Percentiles rank a stretch among this genome's conserved stretches.
These are phyloP conservation scores for Verticillium nonalfalfae DNA, from an alignment of 2,329 filamentous ascomycete genomes.

Conservation along the genomic window DNA sequence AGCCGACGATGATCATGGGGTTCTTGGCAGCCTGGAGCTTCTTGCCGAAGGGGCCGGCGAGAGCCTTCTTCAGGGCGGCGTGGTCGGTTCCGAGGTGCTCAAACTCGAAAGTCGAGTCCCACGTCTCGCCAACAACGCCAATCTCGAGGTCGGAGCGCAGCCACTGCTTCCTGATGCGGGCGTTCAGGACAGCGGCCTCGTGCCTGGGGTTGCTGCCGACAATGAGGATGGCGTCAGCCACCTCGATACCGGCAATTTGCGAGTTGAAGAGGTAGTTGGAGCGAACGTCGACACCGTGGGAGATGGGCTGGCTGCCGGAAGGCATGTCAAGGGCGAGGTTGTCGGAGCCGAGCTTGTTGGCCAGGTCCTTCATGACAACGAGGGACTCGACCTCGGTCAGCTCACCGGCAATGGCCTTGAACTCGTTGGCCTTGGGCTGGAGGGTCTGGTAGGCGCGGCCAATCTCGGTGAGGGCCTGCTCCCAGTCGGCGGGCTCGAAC, in stretches of 20 bases:
- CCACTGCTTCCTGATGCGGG: conserved; percentile 97
- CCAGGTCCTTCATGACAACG: conserved; percentile 94
- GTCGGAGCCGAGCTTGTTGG: conserved; percentile 93
- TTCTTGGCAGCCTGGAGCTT: conserved; percentile 81
- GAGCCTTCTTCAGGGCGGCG: conserved; percentile 74
- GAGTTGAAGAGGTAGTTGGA: conserved; percentile 98
- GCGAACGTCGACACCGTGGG: conserved; percentile 88
- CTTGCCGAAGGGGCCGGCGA: conserved; percentile 86
- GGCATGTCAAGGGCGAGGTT: conserved; percentile 92
- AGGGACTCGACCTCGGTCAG: conserved; percentile 88
- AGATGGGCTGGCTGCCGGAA: conserved; percentile 72
- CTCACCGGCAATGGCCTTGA: conserved; percentile 90
- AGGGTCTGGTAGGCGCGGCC: conserved; percentile 72
- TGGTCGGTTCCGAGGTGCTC: conserved; percentile 81
- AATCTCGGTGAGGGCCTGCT: conserved; percentile 88
- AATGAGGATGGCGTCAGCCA: conserved; percentile 85
- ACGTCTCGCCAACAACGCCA: conserved; percentile 83
- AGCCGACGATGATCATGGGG: conserved; percentile 96
- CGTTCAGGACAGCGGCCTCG: conserved; percentile 92
- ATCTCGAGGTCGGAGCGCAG: conserved; percentile 90
- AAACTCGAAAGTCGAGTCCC: conserved; percentile 92
- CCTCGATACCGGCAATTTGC: conserved; percentile 86
- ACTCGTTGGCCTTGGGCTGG: conserved; percentile 82
- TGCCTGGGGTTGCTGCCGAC: conserved; percentile 93
- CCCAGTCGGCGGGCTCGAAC: conserved; percentile 91